phyloP scores from a whole-genome alignment of 108 stramenopile genomes.

The Conticribra guillardii region DNA sequence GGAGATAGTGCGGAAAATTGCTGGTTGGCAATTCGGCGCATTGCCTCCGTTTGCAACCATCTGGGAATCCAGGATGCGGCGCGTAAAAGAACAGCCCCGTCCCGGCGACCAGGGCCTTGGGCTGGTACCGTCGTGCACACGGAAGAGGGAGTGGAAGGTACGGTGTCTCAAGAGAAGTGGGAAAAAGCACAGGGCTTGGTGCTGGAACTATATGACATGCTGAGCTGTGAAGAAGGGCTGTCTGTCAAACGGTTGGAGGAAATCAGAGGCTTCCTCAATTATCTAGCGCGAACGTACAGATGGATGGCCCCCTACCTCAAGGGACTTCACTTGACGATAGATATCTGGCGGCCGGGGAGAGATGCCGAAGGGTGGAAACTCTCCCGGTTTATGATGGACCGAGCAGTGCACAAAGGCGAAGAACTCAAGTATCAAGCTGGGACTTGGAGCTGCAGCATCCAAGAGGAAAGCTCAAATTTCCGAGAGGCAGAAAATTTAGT shows the following conservation, averaged over 20 bases:
- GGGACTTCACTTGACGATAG: conserved; percentile 55
- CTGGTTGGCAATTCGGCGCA: background rate
- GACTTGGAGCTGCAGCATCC: conserved; percentile 5
- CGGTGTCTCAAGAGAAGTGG: conserved; percentile 15
- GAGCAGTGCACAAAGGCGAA: background rate
- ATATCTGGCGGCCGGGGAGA: conserved; percentile 42
- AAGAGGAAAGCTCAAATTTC: conserved; percentile 29
- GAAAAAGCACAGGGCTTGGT: background rate
- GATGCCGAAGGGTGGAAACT: conserved; percentile 35
- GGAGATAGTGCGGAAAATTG: background rate
- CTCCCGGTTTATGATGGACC: too few relatives aligned
- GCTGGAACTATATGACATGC: background rate
- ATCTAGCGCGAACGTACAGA: conserved; percentile 44
- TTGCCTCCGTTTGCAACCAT: background rate
- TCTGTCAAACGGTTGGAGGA: background rate
- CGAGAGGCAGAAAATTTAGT: conserved; percentile 39
- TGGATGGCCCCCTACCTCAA: conserved; percentile 52
- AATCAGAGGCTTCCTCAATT: conserved; percentile 46
- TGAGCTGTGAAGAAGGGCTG: background rate
- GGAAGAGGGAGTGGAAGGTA: background rate
- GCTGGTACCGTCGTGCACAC: conserved; percentile 12
- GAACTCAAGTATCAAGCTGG: too few relatives aligned
- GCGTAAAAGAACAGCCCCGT: conserved; percentile 10
- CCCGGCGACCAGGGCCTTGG: conserved; percentile 18
- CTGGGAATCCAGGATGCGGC: conserved; percentile 2